These are phyloP conservation scores for Chaetomium tenue DNA, from an alignment of 495 filamentous ascomycete species.

Conservation along the genomic window DNA sequence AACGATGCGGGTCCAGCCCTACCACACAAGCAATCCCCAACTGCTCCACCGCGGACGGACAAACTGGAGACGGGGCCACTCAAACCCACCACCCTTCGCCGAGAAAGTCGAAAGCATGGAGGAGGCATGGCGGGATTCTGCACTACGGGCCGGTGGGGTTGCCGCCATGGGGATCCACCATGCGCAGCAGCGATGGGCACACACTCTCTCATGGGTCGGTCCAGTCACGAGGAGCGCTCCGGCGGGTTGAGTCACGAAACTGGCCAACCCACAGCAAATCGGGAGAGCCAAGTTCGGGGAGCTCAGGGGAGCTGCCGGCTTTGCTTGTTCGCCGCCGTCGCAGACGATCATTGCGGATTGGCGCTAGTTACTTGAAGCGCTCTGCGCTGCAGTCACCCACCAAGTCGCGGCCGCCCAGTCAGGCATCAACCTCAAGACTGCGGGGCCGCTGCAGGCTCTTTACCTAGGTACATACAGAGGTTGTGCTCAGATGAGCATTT, in stretches of 20 bases:
- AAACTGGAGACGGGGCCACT: not conserved
- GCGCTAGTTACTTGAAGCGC: no score
- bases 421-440: not conserved
- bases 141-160: constrained; percentile 11
- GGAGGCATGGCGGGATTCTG: constrained; percentile 4
- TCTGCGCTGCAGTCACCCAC: not conserved
- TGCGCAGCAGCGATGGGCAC: no score
- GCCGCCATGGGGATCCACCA: not conserved
- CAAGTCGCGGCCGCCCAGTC: not conserved
- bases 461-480: not conserved
- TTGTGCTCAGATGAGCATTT: constrained; percentile 15
- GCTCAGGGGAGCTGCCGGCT: not conserved
- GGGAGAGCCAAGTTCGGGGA: not conserved
- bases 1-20: constrained; percentile 18
- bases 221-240: not conserved
- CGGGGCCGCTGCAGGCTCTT: constrained; percentile 8
- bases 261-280: not conserved
- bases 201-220: not conserved
- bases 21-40: not conserved
- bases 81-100: constrained; percentile 12
- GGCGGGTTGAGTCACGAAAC: constrained; percentile 14
- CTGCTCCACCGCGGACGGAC: constrained; percentile 11
- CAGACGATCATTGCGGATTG: not conserved
- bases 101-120: constrained; percentile 12
- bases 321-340: not conserved